phyloP scores from a whole-genome alignment of 768 basidiomycete genomes.

The Mycena haematopus region DNA sequence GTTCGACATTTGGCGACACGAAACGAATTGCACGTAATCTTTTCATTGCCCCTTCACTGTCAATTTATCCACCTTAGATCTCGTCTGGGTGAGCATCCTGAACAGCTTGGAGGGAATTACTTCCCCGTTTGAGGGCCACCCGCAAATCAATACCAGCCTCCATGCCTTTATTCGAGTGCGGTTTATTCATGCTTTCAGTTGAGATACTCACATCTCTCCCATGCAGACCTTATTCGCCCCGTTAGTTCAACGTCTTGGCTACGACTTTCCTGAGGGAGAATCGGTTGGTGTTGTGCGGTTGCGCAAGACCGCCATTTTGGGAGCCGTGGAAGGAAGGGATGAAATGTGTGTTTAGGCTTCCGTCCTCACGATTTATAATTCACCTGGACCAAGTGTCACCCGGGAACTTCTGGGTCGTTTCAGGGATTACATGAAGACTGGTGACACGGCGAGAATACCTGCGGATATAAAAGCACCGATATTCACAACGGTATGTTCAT shows the following conservation, averaged over 20 bases:
- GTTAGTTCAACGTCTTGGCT: slow-evolving; percentile 79
- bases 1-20: slow-evolving; percentile 69
- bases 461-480: slow-evolving; percentile 71
- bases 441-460: slow-evolving; percentile 78
- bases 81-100: slow-evolving; percentile 80
- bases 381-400: not conserved
- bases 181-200: slow-evolving; percentile 1
- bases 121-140: slow-evolving; percentile 85
- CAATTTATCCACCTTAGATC: slow-evolving; percentile 49
- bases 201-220: not conserved
- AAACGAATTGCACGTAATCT: slow-evolving; percentile 70
- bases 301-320: slow-evolving; percentile 72
- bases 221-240: slow-evolving; percentile 72
- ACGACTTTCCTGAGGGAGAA: slow-evolving; percentile 71
- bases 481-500: slow-evolving; percentile 52
- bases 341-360: not conserved
- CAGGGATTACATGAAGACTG: slow-evolving; percentile 67
- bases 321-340: slow-evolving; percentile 45
- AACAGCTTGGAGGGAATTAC: slow-evolving; percentile 59
- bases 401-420: slow-evolving; percentile 57
- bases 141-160: slow-evolving; percentile 55
- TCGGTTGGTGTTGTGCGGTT: slow-evolving; percentile 71
- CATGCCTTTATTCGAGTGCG: slow-evolving; percentile 64
- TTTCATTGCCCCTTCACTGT: not conserved
- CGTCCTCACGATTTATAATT: not conserved